Evolutionary conservation across 2,329 filamentous ascomycete species (phyloP), one percentile per base, ranked within the genome.

Genomic region (Hyphodiscus sp.): DNA sequence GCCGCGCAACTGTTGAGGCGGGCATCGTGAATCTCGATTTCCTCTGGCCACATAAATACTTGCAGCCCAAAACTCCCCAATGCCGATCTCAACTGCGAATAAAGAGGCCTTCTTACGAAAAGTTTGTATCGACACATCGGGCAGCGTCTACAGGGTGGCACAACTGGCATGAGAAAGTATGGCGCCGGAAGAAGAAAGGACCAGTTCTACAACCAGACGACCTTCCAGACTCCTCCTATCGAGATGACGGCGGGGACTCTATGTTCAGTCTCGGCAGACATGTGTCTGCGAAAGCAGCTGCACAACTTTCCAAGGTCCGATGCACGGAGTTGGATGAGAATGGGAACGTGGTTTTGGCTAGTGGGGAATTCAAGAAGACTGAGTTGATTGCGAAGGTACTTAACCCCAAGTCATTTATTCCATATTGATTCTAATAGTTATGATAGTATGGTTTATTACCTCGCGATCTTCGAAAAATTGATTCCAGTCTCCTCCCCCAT

Each of bases 291-390:
- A 94, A 92, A 71, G 86, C 89, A 2, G 85, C 87, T 23, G 86
- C 92, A 53, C 91, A 96, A 69, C 82, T 15, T 38, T 38, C 91
- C 29, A 85, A 90, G 55, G 76, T 99, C 61, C 81, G 94, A 51
- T 99, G 94, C 68, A 99, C 94, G 1, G 94, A 99, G 70, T 89
- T 97, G 55, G 91, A 97, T 65, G 90, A 91, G 69, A 83, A 89
- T 65, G 94, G 94, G 42, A 87, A 95, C 63, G 91, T 96, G 23
- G 95, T 92, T 19, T 76, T 97, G 54, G 87, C 95, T 19, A 95
- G 95, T 67, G 90, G 91, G 55, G 94, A 97, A 70, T 97, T 96
- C 72, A 95, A 94, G 74, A 99, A 99, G 78, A 94, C 85, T 65
- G 94, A 99, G 73, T 77, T 99, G 46, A 97, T 96, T 70, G 91